phyloP scores from a whole-genome alignment of 805 yeast genomes.

The Schizosaccharomyces pombe region ASM294v3 CU329670.1:4036501-4037000 shows the following conservation, averaged over 20 bases:
- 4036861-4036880: constrained; percentile 28
- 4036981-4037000: constrained; percentile 98
- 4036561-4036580: too few species aligned
- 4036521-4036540: too few species aligned
- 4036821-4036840: constrained; percentile 28
- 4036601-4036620: too few species aligned
- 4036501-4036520: too few species aligned
- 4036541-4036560: too few species aligned
- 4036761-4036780: constrained; percentile 1
- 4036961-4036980: constrained; percentile 99
- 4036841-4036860: constrained; percentile 19
- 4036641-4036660: background rate
- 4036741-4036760: constrained; percentile 4
- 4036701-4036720: background rate
- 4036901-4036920: constrained; percentile 47
- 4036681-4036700: background rate
- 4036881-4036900: constrained; percentile 6
- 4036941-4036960: constrained; percentile 92
- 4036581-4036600: too few species aligned
- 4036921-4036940: constrained; percentile 37
- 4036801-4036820: constrained; percentile 11
- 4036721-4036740: constrained; percentile 5
- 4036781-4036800: constrained; percentile 6
- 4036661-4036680: background rate
- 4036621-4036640: too few species aligned